Evolutionary conservation across 129 eudicot species (phyloP), one percentile per base, ranked within the genome.

Genomic region (Chrysanthemum seticuspe): DNA sequence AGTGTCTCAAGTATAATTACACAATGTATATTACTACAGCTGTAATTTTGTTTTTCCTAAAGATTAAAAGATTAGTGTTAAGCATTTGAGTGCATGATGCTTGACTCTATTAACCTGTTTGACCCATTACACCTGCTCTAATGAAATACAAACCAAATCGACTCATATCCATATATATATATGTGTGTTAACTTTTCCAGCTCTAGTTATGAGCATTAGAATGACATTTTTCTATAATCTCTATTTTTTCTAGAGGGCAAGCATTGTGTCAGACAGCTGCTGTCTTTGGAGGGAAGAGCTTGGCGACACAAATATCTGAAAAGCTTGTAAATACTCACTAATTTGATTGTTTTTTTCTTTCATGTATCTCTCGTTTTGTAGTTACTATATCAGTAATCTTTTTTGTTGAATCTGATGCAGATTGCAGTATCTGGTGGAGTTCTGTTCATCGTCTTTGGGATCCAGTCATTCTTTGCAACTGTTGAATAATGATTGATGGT

Each of bases 221-320:
- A 48, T 71, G 10, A 67, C 57, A 40, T 60, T 60, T 68, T 49
- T 62, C 13, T 60, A 68, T 57, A 9, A 44, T 71, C 12, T 76
- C 10, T 77, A 9, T 71, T 14, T 49, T 69, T 74, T 31, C 74
- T 74, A 93, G 98, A 66, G 98, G 97, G 48, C 98, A 94, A 83
- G 92, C 97, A 36, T 86, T 94, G 80, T 94, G 98, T 77, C 92
- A 96, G 58, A 83, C 89, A 56, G 98, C 97, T 82, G 98, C 98
- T 68, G 98, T 90, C 59, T 67, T 94, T 65, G 97, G 98, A 78
- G 98, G 98, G 78, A 94, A 94, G 85, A 94, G 89, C 74, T 83
- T 94, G 83, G 98, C 98, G 51, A 76, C 80, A 10, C 93, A 86
- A 72, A 94, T 90, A 82, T 87, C 97, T 31, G 98, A 89, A 78